Base-by-base conservation (phyloP, 768 basidiomycete genomes). In the Boletellus ananiceps region DNA sequence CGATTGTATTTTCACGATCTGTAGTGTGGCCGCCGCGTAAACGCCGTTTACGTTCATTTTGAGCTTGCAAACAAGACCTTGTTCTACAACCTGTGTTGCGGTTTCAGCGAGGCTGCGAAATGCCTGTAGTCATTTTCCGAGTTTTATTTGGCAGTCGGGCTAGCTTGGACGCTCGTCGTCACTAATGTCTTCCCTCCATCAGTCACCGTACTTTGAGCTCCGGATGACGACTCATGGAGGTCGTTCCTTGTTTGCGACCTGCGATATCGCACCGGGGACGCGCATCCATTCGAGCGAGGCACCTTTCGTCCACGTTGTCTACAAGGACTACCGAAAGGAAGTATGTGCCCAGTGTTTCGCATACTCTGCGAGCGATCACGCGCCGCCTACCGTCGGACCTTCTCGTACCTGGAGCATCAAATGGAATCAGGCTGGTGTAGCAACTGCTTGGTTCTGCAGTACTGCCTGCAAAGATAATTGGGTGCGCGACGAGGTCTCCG, bases 321-420 rank as follows among this genome's bases (percentile, higher is more conserved):
- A 78, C 63, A 80, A 75, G 57, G 76, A 77, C 52, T 86, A 83
- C 55, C 74, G 81, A 35, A 82, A 79, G 61, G 83, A 84, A 60
- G 81, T 84, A 40, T 86, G 84, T 56, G 78, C 74, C 9, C 69
- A 77, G 59, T 86, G 84, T 64, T 85, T 82, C 59, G 72, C 74
- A 34, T 84, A 85, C 58, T 73, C 79, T 21, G 65, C 60, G 19
- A 59, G 69, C 48, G 66, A 67, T 44, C 42, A 61, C 15, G 52
- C 49, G 0, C 52, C 51, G 12, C 48, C 33, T 12, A 48, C 37
- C n/a, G 56, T 64, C 29, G 40, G 45, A 29, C 19, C 49, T 16
- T 62, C 64, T 40, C 66, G 65, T 67, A 69, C 51, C 59, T 83
- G 81, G 81, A 72, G 60, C 35, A 57, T 74, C 56, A 71, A 67